Evolutionary conservation across 257 asterid genomes (phyloP).

Genomic region (Primulina tabacum): DNA sequence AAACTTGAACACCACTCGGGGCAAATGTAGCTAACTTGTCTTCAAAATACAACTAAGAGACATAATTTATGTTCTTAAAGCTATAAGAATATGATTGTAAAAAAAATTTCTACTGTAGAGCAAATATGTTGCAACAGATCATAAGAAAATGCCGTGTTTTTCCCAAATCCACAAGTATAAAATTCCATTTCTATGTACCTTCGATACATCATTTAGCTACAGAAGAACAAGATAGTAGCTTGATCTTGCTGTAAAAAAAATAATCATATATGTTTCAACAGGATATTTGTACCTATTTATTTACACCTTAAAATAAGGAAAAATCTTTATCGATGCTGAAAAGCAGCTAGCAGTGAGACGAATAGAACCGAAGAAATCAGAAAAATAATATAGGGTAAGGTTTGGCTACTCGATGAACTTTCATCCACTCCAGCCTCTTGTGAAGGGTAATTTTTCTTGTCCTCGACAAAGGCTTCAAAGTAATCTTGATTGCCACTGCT

Average conservation of each 20-base stretch:
- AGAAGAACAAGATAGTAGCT: neutral
- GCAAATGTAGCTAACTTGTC: too few species aligned
- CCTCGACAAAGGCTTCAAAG: constrained; percentile 70
- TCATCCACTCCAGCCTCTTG: constrained; percentile 48
- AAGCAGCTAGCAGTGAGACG: constrained; percentile 48
- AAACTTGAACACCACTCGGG: too few species aligned
- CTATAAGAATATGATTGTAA: too few species aligned
- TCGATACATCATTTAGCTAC: neutral
- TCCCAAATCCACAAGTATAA: too few species aligned
- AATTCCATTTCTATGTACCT: neutral
- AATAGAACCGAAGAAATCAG: constrained; percentile 61
- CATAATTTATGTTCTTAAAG: too few species aligned
- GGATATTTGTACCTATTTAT: constrained; percentile 18
- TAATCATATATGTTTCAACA: neutral
- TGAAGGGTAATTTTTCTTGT: constrained; percentile 39
- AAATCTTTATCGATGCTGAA: constrained; percentile 18
- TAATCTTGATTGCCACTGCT: constrained; percentile 59
- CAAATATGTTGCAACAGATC: too few species aligned
- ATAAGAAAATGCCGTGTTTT: too few species aligned
- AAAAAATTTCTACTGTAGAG: too few species aligned
- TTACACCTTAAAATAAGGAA: neutral
- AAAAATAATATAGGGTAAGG: constrained; percentile 59
- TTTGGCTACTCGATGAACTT: constrained; percentile 37
- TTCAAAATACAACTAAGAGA: too few species aligned
- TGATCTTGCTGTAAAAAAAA: constrained; percentile 3